These are phyloP conservation scores for Erysimum cheiranthoides DNA, from an alignment of 345 rosid species.

Conservation along the genomic window DNA sequence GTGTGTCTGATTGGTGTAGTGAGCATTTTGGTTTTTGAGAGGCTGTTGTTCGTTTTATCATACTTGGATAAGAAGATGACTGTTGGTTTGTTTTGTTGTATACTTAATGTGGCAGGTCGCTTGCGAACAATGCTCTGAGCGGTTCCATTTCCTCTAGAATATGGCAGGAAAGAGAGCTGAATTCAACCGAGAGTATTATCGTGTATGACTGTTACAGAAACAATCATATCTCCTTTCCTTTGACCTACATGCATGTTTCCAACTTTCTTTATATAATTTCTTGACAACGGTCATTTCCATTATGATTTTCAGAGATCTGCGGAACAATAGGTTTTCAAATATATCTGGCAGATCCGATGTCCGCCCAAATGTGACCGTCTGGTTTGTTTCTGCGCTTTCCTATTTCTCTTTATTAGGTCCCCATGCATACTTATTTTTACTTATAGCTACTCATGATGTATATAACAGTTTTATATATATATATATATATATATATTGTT, in stretches of 20 bases:
- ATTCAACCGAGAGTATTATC: slow-evolving; percentile 55
- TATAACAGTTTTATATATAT: not conserved
- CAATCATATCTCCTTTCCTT: slow-evolving; percentile 22
- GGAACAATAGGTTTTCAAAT: slow-evolving; percentile 67
- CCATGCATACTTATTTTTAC: slow-evolving; percentile 17
- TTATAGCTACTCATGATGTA: slow-evolving; percentile 8
- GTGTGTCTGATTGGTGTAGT: slow-evolving; percentile 34
- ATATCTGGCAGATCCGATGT: slow-evolving; percentile 62
- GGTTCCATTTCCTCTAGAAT: slow-evolving; percentile 72
- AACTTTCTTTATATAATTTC: slow-evolving; percentile 7
- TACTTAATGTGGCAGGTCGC: slow-evolving; percentile 61
- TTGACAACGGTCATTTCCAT: not conserved
- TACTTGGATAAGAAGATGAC: slow-evolving; percentile 14
- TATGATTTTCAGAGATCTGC: slow-evolving; percentile 67
- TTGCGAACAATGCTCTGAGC: slow-evolving; percentile 75
- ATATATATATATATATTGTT: not conserved
- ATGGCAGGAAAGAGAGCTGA: slow-evolving; percentile 72
- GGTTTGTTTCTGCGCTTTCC: slow-evolving; percentile 60
- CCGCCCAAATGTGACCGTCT: slow-evolving; percentile 79
- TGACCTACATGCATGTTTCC: slow-evolving; percentile 30
- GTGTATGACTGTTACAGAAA: slow-evolving; percentile 61
- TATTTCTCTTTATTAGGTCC: slow-evolving; percentile 13
- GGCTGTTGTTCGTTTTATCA: slow-evolving; percentile 8
- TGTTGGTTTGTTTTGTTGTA: slow-evolving; percentile 37
- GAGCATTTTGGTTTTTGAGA: slow-evolving; percentile 30